These are phyloP conservation scores for Alternaria gansuensis DNA, from an alignment of 2,329 filamentous ascomycete species.

Conservation along the genomic window DNA sequence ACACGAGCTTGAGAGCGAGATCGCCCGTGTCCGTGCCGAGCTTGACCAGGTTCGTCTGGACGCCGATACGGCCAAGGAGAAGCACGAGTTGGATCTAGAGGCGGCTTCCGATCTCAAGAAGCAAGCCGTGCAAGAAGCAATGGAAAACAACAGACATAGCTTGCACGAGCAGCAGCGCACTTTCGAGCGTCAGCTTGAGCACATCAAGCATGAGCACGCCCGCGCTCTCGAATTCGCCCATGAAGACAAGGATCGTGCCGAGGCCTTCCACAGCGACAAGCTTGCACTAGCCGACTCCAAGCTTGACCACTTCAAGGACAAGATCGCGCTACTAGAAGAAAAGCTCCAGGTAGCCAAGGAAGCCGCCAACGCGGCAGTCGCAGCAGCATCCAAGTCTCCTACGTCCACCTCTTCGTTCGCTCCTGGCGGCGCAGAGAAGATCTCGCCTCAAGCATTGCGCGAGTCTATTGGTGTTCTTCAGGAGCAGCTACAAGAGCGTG, in stretches of 20 bases:
- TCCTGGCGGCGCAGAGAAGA: slow-evolving; percentile 74
- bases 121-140: slow-evolving; percentile 64
- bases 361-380: slow-evolving; percentile 84
- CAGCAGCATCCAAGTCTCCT: slow-evolving; percentile 66
- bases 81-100: slow-evolving; percentile 84
- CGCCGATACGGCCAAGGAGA: slow-evolving; percentile 79
- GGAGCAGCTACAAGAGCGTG: slow-evolving; percentile 94
- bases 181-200: slow-evolving; percentile 50
- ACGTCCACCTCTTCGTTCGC: slow-evolving; percentile 50
- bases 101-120: slow-evolving; percentile 77
- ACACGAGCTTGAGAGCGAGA: slow-evolving; percentile 81
- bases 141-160: slow-evolving; percentile 62
- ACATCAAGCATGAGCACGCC: slow-evolving; percentile 67
- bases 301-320: slow-evolving; percentile 84
- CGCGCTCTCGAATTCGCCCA: slow-evolving; percentile 72
- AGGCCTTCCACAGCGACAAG: slow-evolving; percentile 81
- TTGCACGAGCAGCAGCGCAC: slow-evolving; percentile 62
- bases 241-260: slow-evolving; percentile 83
- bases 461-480: slow-evolving; percentile 97
- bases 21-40: slow-evolving; percentile 74
- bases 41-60: slow-evolving; percentile 81
- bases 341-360: slow-evolving; percentile 89
- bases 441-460: slow-evolving; percentile 91
- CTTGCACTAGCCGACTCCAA: slow-evolving; percentile 85
- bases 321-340: slow-evolving; percentile 84